Base-by-base conservation (phyloP, 768 basidiomycete species). In the Candolleomyces eurysporus region DNA sequence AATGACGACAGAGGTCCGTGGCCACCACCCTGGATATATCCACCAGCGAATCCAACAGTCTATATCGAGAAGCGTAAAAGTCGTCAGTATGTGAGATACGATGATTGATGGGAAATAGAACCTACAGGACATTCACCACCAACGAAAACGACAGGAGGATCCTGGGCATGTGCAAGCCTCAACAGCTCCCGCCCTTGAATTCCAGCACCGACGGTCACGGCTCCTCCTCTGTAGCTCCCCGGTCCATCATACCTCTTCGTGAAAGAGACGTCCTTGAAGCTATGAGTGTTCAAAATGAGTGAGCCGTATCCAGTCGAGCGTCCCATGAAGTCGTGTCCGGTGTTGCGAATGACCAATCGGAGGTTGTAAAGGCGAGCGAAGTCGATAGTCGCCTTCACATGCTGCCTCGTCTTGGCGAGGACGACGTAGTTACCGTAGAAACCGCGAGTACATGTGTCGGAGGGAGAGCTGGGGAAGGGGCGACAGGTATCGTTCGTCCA, bases 11-110 rank as follows among this genome's bases (percentile, higher is more conserved):
- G 42, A 3, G 64, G 64, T 9, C 62, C 68, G 58, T 72, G 69
- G 26, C 71, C 71, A 10, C 71, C 71, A 21, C 72, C 72, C 57
- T 71, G 69, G 8, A 71, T 67, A 52, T 71, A 80, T 36, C 79
- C 79, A 0, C 78, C 78, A 6, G 68, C 69, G 48, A 72, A 68
- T 6, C 76, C 79, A 26, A 79, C 71, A 11, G 74, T 73, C 63
- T 71, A 54, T 19, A 11, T 7, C 8, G n/a, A 40, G 4, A 19
- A n/a, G 14, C 21, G 1, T 7, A 46, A 46, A 1, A 11, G 4
- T 7, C 19, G 45, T 30, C 21, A 36, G 3, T n/a, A 17, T 54
- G 30, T 65, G 19, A 7, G 7, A 11, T 30, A 4, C n/a, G 36
- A 8, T 40, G 49, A 58, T 8, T 16, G 7, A 7, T n/a, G 5